Evolutionary conservation across 208 protist species (phyloP), one percentile per base, ranked within the genome.

Genomic region (Wallacemonas sp.): DNA sequence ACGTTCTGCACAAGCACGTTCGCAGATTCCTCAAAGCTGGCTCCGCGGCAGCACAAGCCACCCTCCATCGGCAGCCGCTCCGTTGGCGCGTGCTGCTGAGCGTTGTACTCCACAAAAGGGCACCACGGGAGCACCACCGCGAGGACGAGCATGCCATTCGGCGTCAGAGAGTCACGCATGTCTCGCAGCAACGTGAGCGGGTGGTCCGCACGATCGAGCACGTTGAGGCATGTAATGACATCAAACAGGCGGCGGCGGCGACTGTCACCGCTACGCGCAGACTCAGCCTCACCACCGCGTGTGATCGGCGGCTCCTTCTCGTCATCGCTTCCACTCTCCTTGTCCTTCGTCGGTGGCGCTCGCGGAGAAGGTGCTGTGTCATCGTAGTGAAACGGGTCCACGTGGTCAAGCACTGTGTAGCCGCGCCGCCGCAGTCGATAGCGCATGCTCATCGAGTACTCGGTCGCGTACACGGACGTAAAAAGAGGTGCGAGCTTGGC

Each of bases 61-160:
- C 90, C 90, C 24, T 69, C 47, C 90, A 95, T 95, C 8, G 82
- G 84, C 65, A 95, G 75, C 60, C 27, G 26, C 77, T 95, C 82
- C 26, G 64, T 51, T 31, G 90, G 90, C n/a, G n/a, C 39, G 34
- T 72, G 70, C 68, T 92, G 84, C 22, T 34, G 53, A 4, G 22
- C 70, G 34, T 81, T 79, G 44, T 84, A 46, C 78, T 95, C 86
- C 8, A 95, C 90, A 55, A 95, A 93, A 2, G 90, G 90, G 64
- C 90, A 95, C 87, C 90, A 95, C 31, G 90, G 90, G 49, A 95
- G 64, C 33, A 95, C 90, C 58, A 95, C 86, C 0, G 90, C 86
- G 11, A 95, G 70, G 30, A 95, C 74, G 55, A 93, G 55, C 9
- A 87, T 11, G 28, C 82, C 75, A 15, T 75, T 72, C 0, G 86